A percentile compares a stretch with the other conserved stretches of the same genome.
These are phyloP conservation scores for Elaeis oleifera DNA, from an alignment of 202 grass and related monocot genomes.

Conservation along the genomic window DNA sequence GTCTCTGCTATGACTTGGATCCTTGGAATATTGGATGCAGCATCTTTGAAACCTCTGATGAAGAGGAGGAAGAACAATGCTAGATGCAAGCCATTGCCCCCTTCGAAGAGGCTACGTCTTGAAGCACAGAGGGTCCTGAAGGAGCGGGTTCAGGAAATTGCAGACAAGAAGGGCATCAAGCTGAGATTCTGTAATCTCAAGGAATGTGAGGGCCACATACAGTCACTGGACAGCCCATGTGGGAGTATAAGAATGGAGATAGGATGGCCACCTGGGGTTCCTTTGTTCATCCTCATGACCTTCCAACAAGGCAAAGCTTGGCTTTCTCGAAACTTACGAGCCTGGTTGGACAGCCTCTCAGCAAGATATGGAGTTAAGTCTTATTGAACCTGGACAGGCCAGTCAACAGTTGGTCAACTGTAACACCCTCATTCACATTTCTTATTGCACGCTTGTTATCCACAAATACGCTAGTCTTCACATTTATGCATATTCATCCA, in stretches of 20 bases:
- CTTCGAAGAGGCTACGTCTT: constrained; percentile 77
- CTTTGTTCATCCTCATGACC: constrained; percentile 95
- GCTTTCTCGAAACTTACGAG: constrained; percentile 86
- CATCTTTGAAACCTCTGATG: constrained; percentile 30
- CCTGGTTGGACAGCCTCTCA: constrained; percentile 73
- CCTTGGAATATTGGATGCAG: constrained; percentile 44
- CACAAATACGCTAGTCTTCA: no score
- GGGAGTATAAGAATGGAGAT: constrained; percentile 50
- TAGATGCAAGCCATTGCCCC: constrained; percentile 61
- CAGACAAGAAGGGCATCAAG: constrained; percentile 77
- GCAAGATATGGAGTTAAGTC: constrained; percentile 78
- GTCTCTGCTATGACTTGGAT: neutral
- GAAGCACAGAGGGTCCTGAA: constrained; percentile 91
- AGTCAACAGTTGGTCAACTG: neutral
- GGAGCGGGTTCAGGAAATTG: constrained; percentile 82
- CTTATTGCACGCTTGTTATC: no score
- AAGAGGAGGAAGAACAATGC: constrained; percentile 55
- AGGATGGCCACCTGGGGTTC: constrained; percentile 79
- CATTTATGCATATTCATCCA: no score
- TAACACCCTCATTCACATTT: no score
- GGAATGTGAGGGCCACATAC: constrained; percentile 68
- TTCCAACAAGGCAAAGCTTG: constrained; percentile 82
- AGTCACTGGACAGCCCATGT: constrained; percentile 41
- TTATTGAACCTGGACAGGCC: constrained; percentile 24
- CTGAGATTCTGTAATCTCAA: constrained; percentile 78